A percentile compares a stretch with the other conserved stretches of the same genome.
Evolutionary conservation across 176 grass and related monocot genomes (phyloP).

Genomic region (Melocanna baccifera): DNA sequence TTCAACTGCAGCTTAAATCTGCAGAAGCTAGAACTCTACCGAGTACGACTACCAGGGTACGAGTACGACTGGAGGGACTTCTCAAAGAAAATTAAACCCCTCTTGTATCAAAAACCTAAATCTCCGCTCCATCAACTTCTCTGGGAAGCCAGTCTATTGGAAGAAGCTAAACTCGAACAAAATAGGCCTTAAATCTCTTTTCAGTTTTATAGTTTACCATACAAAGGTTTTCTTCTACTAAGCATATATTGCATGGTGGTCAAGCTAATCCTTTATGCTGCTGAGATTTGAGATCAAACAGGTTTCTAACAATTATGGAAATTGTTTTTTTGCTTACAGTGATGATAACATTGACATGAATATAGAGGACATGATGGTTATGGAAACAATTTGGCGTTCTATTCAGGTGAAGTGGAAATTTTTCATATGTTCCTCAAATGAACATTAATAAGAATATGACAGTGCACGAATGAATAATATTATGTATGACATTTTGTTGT

Average conservation of each 20-base stretch:
- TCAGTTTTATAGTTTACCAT: not conserved
- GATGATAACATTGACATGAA: slow-evolving; percentile 79
- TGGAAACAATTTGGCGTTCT: slow-evolving; percentile 96
- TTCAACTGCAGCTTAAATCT: not conserved
- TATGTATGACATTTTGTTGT: slow-evolving; percentile 15
- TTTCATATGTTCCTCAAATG: not conserved
- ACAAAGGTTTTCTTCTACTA: slow-evolving; percentile 1
- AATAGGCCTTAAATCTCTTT: not conserved
- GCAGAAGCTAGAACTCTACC: not conserved
- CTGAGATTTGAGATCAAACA: not conserved
- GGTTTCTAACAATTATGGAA: slow-evolving; percentile 25
- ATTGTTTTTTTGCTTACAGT: slow-evolving; percentile 54
- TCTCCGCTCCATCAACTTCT: not conserved
- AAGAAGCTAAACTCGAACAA: not conserved
- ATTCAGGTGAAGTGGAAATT: slow-evolving; percentile 69
- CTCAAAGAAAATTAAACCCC: not conserved
- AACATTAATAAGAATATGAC: slow-evolving; percentile 11
- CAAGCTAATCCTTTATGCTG: slow-evolving; percentile 8
- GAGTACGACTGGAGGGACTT: not conserved
- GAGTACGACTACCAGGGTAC: not conserved
- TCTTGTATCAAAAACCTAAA: not conserved
- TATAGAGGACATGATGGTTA: slow-evolving; percentile 97
- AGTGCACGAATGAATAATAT: not conserved
- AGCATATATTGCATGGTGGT: not conserved
- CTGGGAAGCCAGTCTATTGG: not conserved